Percentiles rank a stretch among this genome's conserved stretches.
Evolutionary conservation across 176 grass and related monocot species (phyloP).

Genomic region (Zoysia pacifica): DNA sequence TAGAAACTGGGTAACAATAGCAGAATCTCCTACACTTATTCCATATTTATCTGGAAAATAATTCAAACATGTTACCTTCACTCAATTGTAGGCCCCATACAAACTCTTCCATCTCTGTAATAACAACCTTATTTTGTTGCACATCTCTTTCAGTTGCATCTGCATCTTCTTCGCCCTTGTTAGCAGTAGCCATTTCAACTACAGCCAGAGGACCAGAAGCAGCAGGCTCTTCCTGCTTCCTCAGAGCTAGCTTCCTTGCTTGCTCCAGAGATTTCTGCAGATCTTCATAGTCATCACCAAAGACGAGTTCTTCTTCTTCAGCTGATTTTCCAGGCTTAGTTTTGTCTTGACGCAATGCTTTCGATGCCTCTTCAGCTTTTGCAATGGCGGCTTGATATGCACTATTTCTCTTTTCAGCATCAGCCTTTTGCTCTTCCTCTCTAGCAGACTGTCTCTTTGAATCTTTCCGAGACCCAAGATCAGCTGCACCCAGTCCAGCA

Average conservation of each 20-base stretch:
- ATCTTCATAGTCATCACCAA: conserved; percentile 94
- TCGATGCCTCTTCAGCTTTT: conserved; percentile 81
- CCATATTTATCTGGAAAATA: conserved; percentile 11
- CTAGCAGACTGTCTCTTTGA: conserved; percentile 53
- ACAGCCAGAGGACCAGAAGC: conserved; percentile 58
- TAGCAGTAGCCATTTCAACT: conserved; percentile 56
- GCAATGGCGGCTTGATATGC: conserved; percentile 71
- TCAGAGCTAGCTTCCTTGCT: conserved; percentile 77
- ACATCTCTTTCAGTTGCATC: conserved; percentile 40
- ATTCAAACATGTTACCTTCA: conserved; percentile 58
- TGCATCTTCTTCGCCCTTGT: conserved; percentile 57
- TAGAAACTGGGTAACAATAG: background rate
- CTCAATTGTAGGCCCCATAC: conserved; percentile 82
- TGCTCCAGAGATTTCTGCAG: conserved; percentile 84
- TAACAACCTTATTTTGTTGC: conserved; percentile 73
- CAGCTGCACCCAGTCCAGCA: conserved; percentile 71
- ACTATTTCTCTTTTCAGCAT: conserved; percentile 74
- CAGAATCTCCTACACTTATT: background rate
- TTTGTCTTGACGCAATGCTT: conserved; percentile 69
- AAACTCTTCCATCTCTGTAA: conserved; percentile 93
- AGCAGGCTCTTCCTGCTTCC: conserved; percentile 60
- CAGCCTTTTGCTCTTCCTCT: conserved; percentile 74
- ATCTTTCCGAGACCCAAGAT: conserved; percentile 87
- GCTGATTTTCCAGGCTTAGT: conserved; percentile 30
- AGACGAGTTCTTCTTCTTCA: conserved; percentile 63